Conservation (phyloP, 371 early-diverging fungal genomes). For the Choanephora cucurbitarum region DNA sequence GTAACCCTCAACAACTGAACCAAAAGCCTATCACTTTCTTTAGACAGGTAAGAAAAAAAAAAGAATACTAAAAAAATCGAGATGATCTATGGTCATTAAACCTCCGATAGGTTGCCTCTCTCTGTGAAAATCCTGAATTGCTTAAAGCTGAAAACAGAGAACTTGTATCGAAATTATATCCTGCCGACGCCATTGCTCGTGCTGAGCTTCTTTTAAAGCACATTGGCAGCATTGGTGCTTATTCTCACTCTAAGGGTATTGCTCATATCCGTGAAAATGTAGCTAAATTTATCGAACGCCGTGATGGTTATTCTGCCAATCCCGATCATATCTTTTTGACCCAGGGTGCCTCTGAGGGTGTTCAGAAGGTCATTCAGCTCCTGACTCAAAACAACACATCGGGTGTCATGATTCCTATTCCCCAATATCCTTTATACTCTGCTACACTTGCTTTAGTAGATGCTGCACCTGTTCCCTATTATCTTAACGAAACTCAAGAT, state of each 20-base stretch:
- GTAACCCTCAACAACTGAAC: conserved; percentile 95
- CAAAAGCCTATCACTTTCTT: conserved; percentile 97
- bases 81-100: conserved; percentile 1
- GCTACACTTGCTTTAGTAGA: conserved; percentile 86
- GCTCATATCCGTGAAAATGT: conserved; percentile 82
- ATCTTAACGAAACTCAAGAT: conserved; percentile 80
- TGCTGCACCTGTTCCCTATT: conserved; percentile 89
- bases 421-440: conserved; percentile 98
- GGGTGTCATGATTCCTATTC: conserved; percentile 97
- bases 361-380: conserved; percentile 85
- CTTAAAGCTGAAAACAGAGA: conserved; percentile 58
- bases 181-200: conserved; percentile 78
- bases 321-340: conserved; percentile 91
- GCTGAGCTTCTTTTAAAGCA: conserved; percentile 68
- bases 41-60: conserved; percentile 74
- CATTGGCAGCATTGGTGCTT: conserved; percentile 85
- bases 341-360: conserved; percentile 86
- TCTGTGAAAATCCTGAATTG: conserved; percentile 88
- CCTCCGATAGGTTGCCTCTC: conserved; percentile 69
- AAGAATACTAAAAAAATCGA: conserved; percentile 6
- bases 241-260: conserved; percentile 93
- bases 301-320: conserved; percentile 86
- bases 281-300: conserved; percentile 81
- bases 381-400: conserved; percentile 76
- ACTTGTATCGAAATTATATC: conserved; percentile 66